These are phyloP conservation scores for Fusarium devonianum DNA, from an alignment of 2,329 filamentous ascomycete genomes.

Conservation along the genomic window DNA sequence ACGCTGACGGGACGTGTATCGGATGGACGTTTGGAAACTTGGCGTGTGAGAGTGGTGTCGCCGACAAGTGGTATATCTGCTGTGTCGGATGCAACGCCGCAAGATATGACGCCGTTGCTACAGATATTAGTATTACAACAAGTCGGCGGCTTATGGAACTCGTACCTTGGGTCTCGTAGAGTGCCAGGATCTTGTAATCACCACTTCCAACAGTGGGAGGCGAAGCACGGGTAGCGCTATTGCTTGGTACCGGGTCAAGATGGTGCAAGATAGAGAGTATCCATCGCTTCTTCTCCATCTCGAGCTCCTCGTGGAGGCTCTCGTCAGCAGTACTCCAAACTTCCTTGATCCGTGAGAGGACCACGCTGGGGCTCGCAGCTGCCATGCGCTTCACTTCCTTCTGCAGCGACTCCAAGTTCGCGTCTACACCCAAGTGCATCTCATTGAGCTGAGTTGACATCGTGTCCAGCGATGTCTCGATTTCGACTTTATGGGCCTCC, in stretches of 20 bases:
- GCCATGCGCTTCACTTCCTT: conserved; percentile 35
- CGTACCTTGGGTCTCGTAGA: conserved; percentile 61
- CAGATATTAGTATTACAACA: neutral
- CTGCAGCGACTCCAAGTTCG: conserved; percentile 18
- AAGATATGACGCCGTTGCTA: conserved; percentile 59
- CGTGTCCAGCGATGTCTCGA: conserved; percentile 4
- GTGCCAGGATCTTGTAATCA: conserved; percentile 51
- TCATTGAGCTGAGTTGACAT: neutral
- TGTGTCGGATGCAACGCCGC: conserved; percentile 52
- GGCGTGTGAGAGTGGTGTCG: conserved; percentile 48
- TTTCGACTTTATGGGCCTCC: neutral
- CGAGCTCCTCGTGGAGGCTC: conserved; percentile 42
- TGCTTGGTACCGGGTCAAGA: conserved; percentile 47
- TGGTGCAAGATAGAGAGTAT: conserved; percentile 65
- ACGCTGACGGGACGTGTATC: conserved; percentile 49
- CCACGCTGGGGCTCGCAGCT: conserved; percentile 43
- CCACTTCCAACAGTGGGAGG: neutral
- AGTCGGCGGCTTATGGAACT: neutral
- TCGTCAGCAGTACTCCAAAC: conserved; percentile 28
- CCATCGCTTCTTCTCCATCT: conserved; percentile 65
- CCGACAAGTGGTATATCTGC: conserved; percentile 57
- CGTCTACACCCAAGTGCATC: fast-evolving
- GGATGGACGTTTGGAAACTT: conserved; percentile 52
- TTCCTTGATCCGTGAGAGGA: conserved; percentile 62
- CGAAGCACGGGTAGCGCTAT: conserved; percentile 18